A percentile compares a stretch with the other conserved stretches of the same genome.
phyloP scores from a whole-genome alignment of 1,284 basidiomycete species.

The Leccinum laetum region DNA sequence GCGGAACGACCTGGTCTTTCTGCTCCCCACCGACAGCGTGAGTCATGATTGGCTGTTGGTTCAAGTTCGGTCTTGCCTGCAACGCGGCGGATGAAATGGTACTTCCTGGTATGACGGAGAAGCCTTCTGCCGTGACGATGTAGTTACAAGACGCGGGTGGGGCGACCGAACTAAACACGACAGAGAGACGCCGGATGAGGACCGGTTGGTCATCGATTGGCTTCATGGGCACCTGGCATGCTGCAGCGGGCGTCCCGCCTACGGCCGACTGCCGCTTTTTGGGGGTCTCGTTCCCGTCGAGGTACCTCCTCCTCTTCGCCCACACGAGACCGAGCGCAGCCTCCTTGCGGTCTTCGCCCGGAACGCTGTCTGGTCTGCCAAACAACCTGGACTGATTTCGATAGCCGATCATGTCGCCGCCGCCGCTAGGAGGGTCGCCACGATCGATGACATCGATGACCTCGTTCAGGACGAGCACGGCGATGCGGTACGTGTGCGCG shows the following conservation, averaged over 20 bases:
- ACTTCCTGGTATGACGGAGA: conserved; percentile 39
- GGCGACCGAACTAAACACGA: conserved; percentile 75
- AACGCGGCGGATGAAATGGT: conserved; percentile 8
- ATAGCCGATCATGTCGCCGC: conserved; percentile 42
- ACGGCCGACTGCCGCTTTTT: conserved; percentile 15
- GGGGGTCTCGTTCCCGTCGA: conserved; percentile 37
- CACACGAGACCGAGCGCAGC: conserved; percentile 86
- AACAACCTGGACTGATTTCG: conserved; percentile 79
- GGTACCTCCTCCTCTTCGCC: conserved; percentile 69
- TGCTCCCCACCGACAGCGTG: background rate
- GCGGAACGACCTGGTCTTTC: conserved; percentile 33
- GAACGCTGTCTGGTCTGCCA: conserved; percentile 56
- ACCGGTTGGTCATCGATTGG: conserved; percentile 36
- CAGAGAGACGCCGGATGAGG: conserved; percentile 61
- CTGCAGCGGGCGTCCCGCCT: background rate
- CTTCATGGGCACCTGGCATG: conserved; percentile 1
- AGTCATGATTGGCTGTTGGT: background rate
- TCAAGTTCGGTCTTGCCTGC: background rate
- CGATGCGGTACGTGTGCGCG: conserved; percentile 62
- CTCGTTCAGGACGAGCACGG: conserved; percentile 85
- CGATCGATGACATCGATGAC: conserved; percentile 74
- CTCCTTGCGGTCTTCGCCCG: conserved; percentile 67
- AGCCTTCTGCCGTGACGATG: conserved; percentile 61
- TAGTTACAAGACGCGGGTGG: conserved; percentile 67
- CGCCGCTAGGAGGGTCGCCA: conserved; percentile 16